Evolutionary conservation across 2,329 filamentous ascomycete species (phyloP), one percentile per base, ranked within the genome.

Genomic region (Rhinocladiella mackenziei): DNA sequence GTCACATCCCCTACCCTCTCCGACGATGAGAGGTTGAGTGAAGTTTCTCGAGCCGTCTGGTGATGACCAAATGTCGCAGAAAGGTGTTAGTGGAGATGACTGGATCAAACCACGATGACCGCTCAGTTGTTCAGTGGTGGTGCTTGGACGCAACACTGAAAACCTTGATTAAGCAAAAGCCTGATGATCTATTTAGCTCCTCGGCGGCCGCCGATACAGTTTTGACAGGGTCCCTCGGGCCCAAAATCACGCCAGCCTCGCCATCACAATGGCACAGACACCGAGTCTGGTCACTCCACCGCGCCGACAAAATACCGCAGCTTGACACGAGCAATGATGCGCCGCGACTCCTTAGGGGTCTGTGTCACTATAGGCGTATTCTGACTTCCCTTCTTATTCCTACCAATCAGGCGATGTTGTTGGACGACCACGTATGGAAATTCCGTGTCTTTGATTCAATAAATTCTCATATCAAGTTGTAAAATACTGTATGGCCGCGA

Each of bases 31-130:
- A 34, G 26, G 30, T 32, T 26, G 23, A 26, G n/a, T 18, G 6
- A 39, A 3, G 14, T 7, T 30, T 42, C 29, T 28, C 18, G 30
- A 34, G 39, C 20, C 40, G 31, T 43, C 40, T 30, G 32, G 33
- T 37, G 40, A 43, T 15, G 23, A 9, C 23, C 40, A 30, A 35
- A 26, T 22, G 15, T 36, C n/a, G 40, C 32, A n/a, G 25, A 23
- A 37, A 17, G 6, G 13, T 7, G 7, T 13, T 20, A 18, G 25
- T 20, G 15, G 9, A 37, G 33, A 14, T 43, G 40, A 43, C 40
- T 31, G 32, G 14, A 19, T 43, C 22, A 35, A 37, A 43, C 23
- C 15, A 37, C 28, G 14, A n/a, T 8, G 7, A 11, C 4, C 18
- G 14, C 15, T 4, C 28, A 31, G 38, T 26, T 6, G 23, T 7